Evolutionary conservation across 768 basidiomycete genomes (phyloP).

Genomic region (Tylopilus plumbeoviolaceoides): DNA sequence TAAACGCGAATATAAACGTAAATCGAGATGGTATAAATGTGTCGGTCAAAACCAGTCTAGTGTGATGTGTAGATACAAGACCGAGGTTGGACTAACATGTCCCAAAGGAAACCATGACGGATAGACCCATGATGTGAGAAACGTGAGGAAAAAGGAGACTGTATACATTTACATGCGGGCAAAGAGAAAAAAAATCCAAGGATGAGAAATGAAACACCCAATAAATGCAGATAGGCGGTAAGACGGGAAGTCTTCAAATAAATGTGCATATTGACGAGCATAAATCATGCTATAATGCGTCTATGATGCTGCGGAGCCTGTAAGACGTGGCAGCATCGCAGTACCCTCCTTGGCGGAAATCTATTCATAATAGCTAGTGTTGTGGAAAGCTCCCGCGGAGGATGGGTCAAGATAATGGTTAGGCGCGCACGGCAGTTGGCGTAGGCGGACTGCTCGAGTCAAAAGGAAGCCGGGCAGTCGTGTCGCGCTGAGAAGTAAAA

Average conservation of each 20-base stretch:
- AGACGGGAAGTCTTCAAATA: not conserved
- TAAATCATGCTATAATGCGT: not conserved
- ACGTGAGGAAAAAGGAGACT: not conserved
- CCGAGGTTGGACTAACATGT: constrained; percentile 3
- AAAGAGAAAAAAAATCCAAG: not conserved
- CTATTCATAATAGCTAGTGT: not conserved
- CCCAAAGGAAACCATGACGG: not conserved
- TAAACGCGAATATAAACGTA: not conserved
- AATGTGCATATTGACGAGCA: not conserved
- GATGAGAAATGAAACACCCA: not conserved
- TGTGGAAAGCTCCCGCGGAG: not conserved
- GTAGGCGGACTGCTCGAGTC: constrained; percentile 26
- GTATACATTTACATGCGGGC: constrained; percentile 13
- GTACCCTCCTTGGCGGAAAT: not conserved
- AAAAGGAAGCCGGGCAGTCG: constrained; percentile 24
- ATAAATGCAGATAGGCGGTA: not conserved
- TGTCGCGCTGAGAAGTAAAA: constrained; percentile 20
- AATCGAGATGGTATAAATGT: not conserved
- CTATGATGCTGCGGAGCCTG: too few species aligned
- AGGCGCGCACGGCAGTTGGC: constrained; percentile 23
- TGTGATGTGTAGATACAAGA: constrained; percentile 7
- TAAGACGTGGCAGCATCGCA: not conserved
- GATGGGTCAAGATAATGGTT: constrained; percentile 1
- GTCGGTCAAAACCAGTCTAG: constrained; percentile 9
- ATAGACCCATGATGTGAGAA: not conserved